Evolutionary conservation across 352 stramenopile species (phyloP), one percentile per base, ranked within the genome.

Genomic region (Phytophthora fragariaefolia): DNA sequence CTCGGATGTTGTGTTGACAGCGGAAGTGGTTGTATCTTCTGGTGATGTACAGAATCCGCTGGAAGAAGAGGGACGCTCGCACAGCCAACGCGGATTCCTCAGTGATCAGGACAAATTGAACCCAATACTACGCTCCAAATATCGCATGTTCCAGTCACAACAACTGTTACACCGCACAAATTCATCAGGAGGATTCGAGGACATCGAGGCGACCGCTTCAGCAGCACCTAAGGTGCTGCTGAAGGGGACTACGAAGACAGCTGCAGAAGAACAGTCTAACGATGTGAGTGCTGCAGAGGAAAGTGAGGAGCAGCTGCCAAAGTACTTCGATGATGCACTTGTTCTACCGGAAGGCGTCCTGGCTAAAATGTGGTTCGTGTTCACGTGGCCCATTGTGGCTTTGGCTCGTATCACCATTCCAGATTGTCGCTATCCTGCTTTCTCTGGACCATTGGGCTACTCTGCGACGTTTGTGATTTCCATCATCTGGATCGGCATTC

Each of bases 401-500:
- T 69, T 89, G 26, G 79, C 84, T 26, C 83, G 82, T 6, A 66
- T 91, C 40, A 93, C 85, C 26, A 91, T 93, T 26, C 85, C 85
- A 10, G 85, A 93, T 71, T 90, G 80, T 58, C 78, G 73, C 9
- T 92, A 89, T 47, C 79, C 82, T 18, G 42, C 60, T 1, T 91
- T 91, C 52, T 85, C 79, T 6, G 67, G 77, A 7, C 61, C 73
- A 18, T 30, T 54, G 9, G 83, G 83, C 43, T 85, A 82, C 58
- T 75, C 71, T 5, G 65, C 73, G 24, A 90, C 80, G 13, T 90
- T 95, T 59, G 9, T 88, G 8, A 56, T 91, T 10, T 88, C 85
- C 32, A 87, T 95, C 51, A 53, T 63, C 2, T 95, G 87, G 77
- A 92, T 95, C 56, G 79, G 80, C 18, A 64, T 95, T 23, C 76